A percentile compares a stretch with the other conserved stretches of the same genome.
phyloP scores from a whole-genome alignment of 495 filamentous ascomycete species.

The Mytilinidion resinicola region DNA sequence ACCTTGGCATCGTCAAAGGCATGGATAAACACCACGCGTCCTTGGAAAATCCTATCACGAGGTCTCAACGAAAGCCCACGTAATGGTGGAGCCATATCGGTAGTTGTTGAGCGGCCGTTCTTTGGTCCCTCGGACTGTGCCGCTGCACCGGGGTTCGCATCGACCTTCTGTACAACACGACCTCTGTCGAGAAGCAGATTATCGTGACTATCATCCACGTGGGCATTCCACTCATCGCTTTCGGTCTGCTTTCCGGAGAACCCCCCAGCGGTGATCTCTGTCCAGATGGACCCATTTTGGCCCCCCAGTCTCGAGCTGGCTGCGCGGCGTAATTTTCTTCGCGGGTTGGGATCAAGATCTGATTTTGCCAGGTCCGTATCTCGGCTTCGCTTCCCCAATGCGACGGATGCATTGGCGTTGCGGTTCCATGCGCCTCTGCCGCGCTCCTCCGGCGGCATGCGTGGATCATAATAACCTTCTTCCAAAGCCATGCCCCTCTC shows the following conservation, averaged over 20 bases:
- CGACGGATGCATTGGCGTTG: slow-evolving; percentile 21
- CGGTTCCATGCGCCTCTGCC: slow-evolving; percentile 72
- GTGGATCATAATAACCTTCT: slow-evolving; percentile 73
- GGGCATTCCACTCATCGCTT: slow-evolving; percentile 32
- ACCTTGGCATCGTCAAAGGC: slow-evolving; percentile 27
- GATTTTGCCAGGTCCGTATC: slow-evolving; percentile 4
- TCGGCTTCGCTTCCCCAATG: slow-evolving; percentile 24
- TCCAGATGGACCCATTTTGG: slow-evolving; percentile 80
- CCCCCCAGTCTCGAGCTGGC: slow-evolving; percentile 22
- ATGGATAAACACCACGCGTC: slow-evolving; percentile 23
- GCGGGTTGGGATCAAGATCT: slow-evolving; percentile 10
- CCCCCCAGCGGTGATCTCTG: slow-evolving; percentile 66
- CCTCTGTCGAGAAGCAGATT: neutral
- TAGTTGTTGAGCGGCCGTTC: neutral
- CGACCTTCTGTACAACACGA: neutral
- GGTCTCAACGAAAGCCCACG: neutral
- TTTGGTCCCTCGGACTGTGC: neutral
- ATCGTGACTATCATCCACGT: slow-evolving; percentile 7
- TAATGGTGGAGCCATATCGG: neutral
- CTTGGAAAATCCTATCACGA: slow-evolving; percentile 27
- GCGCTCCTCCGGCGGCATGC: slow-evolving; percentile 58
- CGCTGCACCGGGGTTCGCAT: neutral
- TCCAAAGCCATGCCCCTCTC: slow-evolving; percentile 91
- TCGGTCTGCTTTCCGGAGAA: slow-evolving; percentile 36
- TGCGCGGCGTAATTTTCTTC: slow-evolving; percentile 24